These are phyloP conservation scores for Lipomyces orientalis DNA, from an alignment of 805 yeast genomes.

Conservation along the genomic window DNA sequence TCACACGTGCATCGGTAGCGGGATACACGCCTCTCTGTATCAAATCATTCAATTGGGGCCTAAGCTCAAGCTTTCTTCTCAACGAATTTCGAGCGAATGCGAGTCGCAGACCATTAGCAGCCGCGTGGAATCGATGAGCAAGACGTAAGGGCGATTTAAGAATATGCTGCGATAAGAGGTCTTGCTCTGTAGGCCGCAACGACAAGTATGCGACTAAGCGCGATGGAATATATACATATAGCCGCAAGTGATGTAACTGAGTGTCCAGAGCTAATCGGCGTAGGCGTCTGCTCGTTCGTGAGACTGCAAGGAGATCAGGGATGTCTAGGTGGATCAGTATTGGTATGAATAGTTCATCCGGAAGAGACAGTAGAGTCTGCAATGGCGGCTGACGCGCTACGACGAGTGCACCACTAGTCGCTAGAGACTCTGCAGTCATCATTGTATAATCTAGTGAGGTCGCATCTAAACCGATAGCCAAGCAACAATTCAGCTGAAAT, in stretches of 20 bases:
- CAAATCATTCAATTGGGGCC: constrained; percentile 41
- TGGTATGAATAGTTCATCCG: constrained; percentile 40
- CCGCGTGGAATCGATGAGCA: constrained; percentile 37
- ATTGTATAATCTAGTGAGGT: background rate
- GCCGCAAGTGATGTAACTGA: constrained; percentile 37
- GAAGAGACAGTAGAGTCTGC: constrained; percentile 27
- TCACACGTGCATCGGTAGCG: constrained; percentile 34
- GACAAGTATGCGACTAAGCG: constrained; percentile 33
- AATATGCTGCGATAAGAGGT: constrained; percentile 40
- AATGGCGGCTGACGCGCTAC: background rate
- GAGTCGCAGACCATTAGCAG: constrained; percentile 32
- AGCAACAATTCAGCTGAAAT: background rate
- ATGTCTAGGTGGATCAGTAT: constrained; percentile 40
- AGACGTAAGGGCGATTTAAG: constrained; percentile 34
- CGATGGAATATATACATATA: constrained; percentile 31
- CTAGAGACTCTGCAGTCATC: background rate
- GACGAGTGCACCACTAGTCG: background rate
- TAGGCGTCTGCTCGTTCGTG: constrained; percentile 36
- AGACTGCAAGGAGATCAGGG: constrained; percentile 40
- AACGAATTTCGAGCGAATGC: constrained; percentile 38
- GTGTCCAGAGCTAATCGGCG: constrained; percentile 38
- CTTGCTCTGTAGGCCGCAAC: constrained; percentile 38
- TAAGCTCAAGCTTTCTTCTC: constrained; percentile 36
- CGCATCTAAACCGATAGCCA: background rate
- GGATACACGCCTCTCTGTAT: constrained; percentile 40